Evolutionary conservation across 1,284 basidiomycete species (phyloP).

Genomic region (Fomitiporia mediterranea): DNA sequence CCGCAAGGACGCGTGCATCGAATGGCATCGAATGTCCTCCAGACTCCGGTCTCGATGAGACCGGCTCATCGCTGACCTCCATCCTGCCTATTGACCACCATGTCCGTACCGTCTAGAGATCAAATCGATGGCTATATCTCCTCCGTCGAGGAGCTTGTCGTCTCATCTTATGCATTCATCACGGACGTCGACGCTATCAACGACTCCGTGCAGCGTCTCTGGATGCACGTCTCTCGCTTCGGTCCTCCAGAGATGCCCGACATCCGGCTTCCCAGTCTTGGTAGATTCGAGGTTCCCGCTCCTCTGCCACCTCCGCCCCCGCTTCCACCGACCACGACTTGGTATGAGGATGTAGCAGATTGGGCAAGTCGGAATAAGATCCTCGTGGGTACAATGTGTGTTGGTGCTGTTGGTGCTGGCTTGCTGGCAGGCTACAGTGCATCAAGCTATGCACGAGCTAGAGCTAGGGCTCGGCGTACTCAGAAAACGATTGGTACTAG

Average conservation of each 20-base stretch:
- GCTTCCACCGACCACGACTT: constrained; percentile 42
- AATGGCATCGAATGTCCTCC: background rate
- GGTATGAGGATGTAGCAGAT: constrained; percentile 41
- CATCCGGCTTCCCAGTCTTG: constrained; percentile 58
- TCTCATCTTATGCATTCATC: constrained; percentile 51
- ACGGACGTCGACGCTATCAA: constrained; percentile 58
- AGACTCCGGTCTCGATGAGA: background rate
- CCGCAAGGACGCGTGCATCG: background rate
- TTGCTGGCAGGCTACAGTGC: constrained; percentile 53
- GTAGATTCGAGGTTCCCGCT: constrained; percentile 62
- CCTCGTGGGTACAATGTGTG: constrained; percentile 46
- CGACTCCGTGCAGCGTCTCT: constrained; percentile 63
- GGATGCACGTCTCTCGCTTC: constrained; percentile 73
- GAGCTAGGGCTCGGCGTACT: constrained; percentile 31
- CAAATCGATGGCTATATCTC: constrained; percentile 69
- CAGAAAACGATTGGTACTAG: constrained; percentile 31
- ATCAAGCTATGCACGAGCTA: constrained; percentile 29
- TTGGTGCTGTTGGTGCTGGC: constrained; percentile 53
- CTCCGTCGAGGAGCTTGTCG: constrained; percentile 60
- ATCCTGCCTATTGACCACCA: constrained; percentile 1
- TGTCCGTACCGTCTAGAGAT: constrained; percentile 44
- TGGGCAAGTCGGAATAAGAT: constrained; percentile 58
- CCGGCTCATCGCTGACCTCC: constrained; percentile 4
- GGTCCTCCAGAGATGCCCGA: constrained; percentile 63
- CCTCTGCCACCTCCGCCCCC: constrained; percentile 56